Evolutionary conservation across 768 basidiomycete species (phyloP).

Genomic region (Mycena latifolia): DNA sequence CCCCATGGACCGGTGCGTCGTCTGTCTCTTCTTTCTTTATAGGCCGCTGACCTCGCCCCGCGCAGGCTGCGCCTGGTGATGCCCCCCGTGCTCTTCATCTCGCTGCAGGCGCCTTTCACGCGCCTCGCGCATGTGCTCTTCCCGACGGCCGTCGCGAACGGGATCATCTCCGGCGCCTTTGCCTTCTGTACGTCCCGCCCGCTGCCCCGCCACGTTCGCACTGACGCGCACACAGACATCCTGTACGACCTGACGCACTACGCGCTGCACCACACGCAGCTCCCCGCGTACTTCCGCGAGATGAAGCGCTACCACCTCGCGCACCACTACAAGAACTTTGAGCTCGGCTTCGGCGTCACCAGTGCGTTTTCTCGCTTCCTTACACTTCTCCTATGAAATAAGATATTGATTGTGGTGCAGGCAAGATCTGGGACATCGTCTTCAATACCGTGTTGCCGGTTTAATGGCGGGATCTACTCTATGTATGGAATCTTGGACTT

Average conservation of each 20-base stretch:
- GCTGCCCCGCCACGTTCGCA: slow-evolving; percentile 2
- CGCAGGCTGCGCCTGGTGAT: slow-evolving; percentile 86
- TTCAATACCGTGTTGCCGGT: slow-evolving; percentile 83
- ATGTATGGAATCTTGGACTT: no score
- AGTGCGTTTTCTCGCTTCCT: slow-evolving; percentile 60
- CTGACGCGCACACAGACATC: slow-evolving; percentile 62
- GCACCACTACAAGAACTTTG: slow-evolving; percentile 98
- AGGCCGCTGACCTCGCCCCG: no score
- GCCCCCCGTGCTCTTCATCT: slow-evolving; percentile 89
- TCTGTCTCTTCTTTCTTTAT: no score
- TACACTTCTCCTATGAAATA: neutral
- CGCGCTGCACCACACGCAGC: slow-evolving; percentile 89
- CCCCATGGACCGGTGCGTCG: slow-evolving; percentile 85
- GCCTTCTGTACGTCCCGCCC: slow-evolving; percentile 70
- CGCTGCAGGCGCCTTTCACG: slow-evolving; percentile 89
- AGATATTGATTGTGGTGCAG: slow-evolving; percentile 45
- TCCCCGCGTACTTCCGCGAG: slow-evolving; percentile 88
- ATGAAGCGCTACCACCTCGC: slow-evolving; percentile 99
- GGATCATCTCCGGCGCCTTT: slow-evolving; percentile 88
- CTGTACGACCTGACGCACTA: slow-evolving; percentile 95
- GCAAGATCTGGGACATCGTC: slow-evolving; percentile 95
- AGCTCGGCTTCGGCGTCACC: slow-evolving; percentile 97
- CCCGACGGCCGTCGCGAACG: slow-evolving; percentile 88
- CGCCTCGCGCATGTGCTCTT: slow-evolving; percentile 85
- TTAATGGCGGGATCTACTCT: no score